Evolutionary conservation across 257 asterid genomes (phyloP).

Genomic region (Plantago elongata): DNA sequence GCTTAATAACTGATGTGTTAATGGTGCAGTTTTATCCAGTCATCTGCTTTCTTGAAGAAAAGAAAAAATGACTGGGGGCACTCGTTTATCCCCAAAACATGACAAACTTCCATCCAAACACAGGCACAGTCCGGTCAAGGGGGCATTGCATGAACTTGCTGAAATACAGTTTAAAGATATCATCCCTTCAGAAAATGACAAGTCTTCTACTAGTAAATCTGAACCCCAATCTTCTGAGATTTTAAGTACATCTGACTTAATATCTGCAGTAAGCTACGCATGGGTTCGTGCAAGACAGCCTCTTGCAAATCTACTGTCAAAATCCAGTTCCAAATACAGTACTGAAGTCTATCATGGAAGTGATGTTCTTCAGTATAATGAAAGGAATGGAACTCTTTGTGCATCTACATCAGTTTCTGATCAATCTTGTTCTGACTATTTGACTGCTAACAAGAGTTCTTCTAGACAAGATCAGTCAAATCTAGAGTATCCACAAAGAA

Average conservation of each 20-base stretch:
- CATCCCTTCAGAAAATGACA: slow-evolving; percentile 31
- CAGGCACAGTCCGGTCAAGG: slow-evolving; percentile 32
- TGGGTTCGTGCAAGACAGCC: slow-evolving; percentile 58
- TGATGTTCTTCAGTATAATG: slow-evolving; percentile 27
- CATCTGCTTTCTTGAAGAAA: slow-evolving; percentile 17
- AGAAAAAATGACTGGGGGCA: slow-evolving; percentile 36
- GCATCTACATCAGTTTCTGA: slow-evolving; percentile 29
- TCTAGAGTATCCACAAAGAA: slow-evolving; percentile 28
- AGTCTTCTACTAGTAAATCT: slow-evolving; percentile 24
- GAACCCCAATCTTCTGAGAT: slow-evolving; percentile 37
- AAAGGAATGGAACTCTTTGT: slow-evolving; percentile 22
- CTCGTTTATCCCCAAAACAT: slow-evolving; percentile 32
- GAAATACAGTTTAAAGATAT: slow-evolving; percentile 27
- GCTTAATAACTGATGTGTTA: slow-evolving; percentile 1
- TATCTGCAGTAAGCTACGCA: slow-evolving; percentile 57
- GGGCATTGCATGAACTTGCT: slow-evolving; percentile 38
- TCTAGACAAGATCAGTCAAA: slow-evolving; percentile 21
- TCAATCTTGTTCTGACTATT: slow-evolving; percentile 25
- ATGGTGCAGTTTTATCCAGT: slow-evolving; percentile 23
- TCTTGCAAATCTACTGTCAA: slow-evolving; percentile 46
- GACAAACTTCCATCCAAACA: slow-evolving; percentile 45
- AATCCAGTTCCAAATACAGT: slow-evolving; percentile 28
- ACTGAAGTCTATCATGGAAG: slow-evolving; percentile 26
- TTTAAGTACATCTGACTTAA: slow-evolving; percentile 58
- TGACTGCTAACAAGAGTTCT: slow-evolving; percentile 27